phyloP scores from a whole-genome alignment of 2,329 filamentous ascomycete species.

The Neurospora sp. region DNA sequence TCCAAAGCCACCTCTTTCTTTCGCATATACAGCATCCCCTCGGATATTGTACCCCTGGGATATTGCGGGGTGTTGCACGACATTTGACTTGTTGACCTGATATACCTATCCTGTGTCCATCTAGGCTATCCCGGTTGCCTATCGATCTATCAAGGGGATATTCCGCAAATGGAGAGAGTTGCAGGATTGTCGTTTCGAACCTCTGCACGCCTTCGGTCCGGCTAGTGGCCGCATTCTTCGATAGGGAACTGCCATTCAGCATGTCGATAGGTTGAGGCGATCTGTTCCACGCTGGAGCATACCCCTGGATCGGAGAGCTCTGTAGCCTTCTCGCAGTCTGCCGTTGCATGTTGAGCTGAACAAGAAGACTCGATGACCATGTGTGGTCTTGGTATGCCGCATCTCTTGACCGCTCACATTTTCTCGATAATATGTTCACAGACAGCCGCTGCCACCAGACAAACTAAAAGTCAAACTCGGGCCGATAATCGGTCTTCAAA shows the following conservation, averaged over 20 bases:
- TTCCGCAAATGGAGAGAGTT: background rate
- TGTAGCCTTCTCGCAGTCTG: background rate
- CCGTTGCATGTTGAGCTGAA: background rate
- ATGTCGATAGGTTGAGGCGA: background rate
- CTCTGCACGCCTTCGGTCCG: background rate
- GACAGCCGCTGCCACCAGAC: background rate
- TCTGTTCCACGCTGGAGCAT: background rate
- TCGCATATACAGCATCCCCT: background rate
- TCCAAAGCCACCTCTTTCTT: background rate
- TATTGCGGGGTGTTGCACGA: background rate
- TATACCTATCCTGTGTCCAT: background rate
- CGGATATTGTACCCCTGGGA: background rate
- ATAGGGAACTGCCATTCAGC: background rate
- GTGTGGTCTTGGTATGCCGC: background rate
- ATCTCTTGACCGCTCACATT: background rate
- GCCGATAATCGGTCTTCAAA: background rate
- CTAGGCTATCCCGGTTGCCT: background rate
- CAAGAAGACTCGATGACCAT: background rate
- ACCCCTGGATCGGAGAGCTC: conserved; percentile 3
- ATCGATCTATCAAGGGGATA: background rate
- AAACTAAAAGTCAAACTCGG: background rate
- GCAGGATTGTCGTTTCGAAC: background rate
- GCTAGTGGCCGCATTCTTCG: background rate
- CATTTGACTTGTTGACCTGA: background rate
- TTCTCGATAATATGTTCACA: background rate